Base-by-base conservation (phyloP, 2,329 filamentous ascomycete genomes). In the Trichophyton benhamiae region DNA sequence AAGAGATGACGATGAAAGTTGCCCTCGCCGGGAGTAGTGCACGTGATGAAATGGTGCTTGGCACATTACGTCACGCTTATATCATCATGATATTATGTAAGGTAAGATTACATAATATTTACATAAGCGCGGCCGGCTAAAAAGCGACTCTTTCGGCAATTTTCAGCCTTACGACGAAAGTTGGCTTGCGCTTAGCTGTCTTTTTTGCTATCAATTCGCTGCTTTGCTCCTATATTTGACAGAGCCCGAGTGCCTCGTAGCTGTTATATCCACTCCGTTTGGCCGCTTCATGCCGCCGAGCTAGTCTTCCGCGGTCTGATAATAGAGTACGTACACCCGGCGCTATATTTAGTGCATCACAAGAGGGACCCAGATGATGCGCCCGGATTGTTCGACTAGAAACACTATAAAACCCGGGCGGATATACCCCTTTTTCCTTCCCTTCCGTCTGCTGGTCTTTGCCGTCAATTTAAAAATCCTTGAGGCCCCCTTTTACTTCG, bases 321-420 rank as follows among this genome's bases (percentile, higher is more conserved):
- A 49, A 4, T 22, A 49, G 20, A 20, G 46, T 30, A 49, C 46
- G 46, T 49, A 48, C 44, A 13, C 46, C 13, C 20, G 5, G 13
- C 17, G 13, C 49, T 55, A 55, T 55, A 27, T 55, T 55, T 55
- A 55, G 49, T 8, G 13, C 49, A 55, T 55, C 49, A 55, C 49
- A 55, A 55, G 49, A 55, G 49, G 49, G 27, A 33, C 15, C 27
- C 49, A n/a, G 49, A 33, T 55, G 49, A 55, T 55, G 49, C 27
- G 15, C 15, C 33, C 13, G 33, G 33, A 38, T 38, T 38, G 13
- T 27, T 20, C 13, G 49, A 15, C 17, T 55, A 27, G 27, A 27
- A 4, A 4, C 20, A n/a, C 15, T 44, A 20, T 55, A 20, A 38
- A 36, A 55, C 33, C 49, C 49, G 33, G 17, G 49, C 30, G 49